These are phyloP conservation scores for Hymenoscyphus infarciens DNA, from an alignment of 2,329 filamentous ascomycete genomes.

Conservation along the genomic window DNA sequence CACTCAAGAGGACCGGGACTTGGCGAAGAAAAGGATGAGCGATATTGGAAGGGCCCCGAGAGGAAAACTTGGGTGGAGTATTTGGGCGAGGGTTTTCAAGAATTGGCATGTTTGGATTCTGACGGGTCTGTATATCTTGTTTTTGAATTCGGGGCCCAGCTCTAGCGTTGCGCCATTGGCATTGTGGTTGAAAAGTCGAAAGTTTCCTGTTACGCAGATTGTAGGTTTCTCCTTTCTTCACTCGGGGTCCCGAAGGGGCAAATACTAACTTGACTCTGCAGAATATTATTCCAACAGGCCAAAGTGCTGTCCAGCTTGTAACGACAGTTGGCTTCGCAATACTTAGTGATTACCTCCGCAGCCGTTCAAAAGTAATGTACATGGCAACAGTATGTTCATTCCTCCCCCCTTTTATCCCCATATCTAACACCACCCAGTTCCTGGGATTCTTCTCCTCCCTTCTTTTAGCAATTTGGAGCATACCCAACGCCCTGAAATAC, in stretches of 20 bases:
- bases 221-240: conserved; percentile 26
- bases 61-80: conserved; percentile 28
- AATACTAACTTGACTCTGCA: conserved; percentile 10
- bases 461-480: conserved; percentile 37
- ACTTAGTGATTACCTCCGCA: conserved; percentile 46
- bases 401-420: background rate
- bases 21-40: conserved; percentile 28
- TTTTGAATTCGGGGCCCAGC: conserved; percentile 38
- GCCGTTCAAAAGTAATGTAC: conserved; percentile 34
- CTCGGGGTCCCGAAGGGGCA: background rate
- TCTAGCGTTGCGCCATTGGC: conserved; percentile 38
- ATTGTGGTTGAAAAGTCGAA: conserved; percentile 41
- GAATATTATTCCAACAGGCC: conserved; percentile 48
- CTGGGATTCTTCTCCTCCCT: conserved; percentile 36
- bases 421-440: conserved; percentile 24
- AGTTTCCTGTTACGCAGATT: conserved; percentile 46
- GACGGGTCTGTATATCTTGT: conserved; percentile 39
- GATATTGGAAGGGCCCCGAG: conserved; percentile 31
- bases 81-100: conserved; percentile 31
- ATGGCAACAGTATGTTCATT: conserved; percentile 28
- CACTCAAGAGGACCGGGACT: conserved; percentile 18
- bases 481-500: conserved; percentile 27
- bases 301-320: conserved; percentile 50
- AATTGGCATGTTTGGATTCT: conserved; percentile 40
- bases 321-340: conserved; percentile 52